Evolutionary conservation across 2,329 filamentous ascomycete species (phyloP), one percentile per base, ranked within the genome.

Genomic region (Cordyceps sp.): DNA sequence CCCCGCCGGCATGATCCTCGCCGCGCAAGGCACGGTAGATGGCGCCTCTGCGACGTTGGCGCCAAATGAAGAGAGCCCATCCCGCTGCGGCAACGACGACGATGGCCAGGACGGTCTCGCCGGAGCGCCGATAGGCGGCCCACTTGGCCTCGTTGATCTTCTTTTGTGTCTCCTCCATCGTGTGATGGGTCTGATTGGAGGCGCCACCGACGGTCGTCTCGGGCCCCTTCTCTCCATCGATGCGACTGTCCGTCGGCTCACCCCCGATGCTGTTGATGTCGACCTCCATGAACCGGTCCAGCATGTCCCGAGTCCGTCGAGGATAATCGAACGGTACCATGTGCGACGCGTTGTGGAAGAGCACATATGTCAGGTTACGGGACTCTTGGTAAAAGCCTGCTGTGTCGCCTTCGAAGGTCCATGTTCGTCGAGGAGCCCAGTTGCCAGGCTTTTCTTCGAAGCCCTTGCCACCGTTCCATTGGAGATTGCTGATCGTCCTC

Each of bases 291-390:
- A 98, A 93, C 26, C 90, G 80, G 55, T 98, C 88, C 13, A 98
- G 73, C 90, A 98, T 98, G 52, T 96, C 90, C 38, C 88, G 73
- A 15, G 77, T 80, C 37, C 85, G 78, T 30, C 84, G 75, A 1
- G 88, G 78, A 45, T 80, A 81, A 54, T 98, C 88, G 48, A 90
- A 96, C 1, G 90, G 92, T 1, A 98, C 90, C 90, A 98, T 98
- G 55, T 98, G 90, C 31, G 82, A 93, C 13, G 84, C 76, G 53
- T 98, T 93, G 62, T 93, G 83, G 58, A 96, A 93, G 26, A 92
- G 66, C 21, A 98, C 77, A 49, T 98, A 98, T 1, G 90, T 94
- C 38, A 98, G 59, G 56, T 98, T 98, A 41, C 92, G 76, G 2
- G 90, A 88, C 51, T 85, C 73, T 55, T 98, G 92, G 65, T 88